Base-by-base conservation (phyloP, 805 yeast species). In the Tetrapisispora namnaoensis region DNA sequence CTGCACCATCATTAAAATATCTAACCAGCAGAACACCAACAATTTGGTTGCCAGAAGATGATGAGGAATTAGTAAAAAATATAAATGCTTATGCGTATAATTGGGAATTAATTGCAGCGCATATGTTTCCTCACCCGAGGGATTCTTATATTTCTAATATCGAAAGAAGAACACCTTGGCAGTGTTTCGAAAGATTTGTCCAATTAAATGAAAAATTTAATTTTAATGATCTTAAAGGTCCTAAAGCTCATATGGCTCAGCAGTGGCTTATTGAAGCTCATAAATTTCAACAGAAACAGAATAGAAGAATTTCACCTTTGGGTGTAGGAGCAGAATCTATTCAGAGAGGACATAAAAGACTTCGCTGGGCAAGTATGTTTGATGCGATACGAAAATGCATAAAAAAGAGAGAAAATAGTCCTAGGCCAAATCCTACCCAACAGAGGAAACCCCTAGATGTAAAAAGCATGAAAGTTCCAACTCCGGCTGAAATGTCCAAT, bases 81-180 rank as follows among this genome's bases (percentile, higher is more conserved):
- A 95, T 87, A 35, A 86, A 88, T 24, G 89, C 89, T 53, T 90
- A 81, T 62, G 80, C 86, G 9, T 89, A 87, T 70, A 93, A 93
- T 62, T 93, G 99, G 99, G 89, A 83, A 52, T 76, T 90, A 45
- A 87, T 93, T 21, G 80, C 96, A 2, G 85, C 90, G 7, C 86
- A 85, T 60, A 70, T 93, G 63, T 76, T 84, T 42, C 75, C 82
- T 2, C 72, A 76, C 45, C 77, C 88, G 2, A 77, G 87, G 0
- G 74, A 79, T 54, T 78, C 83, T 14, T 89, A 87, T 63, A 77
- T 81, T 37, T 85, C 98, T 0, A 89, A 87, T 59, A 87, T 89
- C 49, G 98, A 93, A 65, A 78, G 97, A 59, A 77, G 99, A 59
- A 93, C 98, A 0, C 95, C 99, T 0, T 93, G 99, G 99, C 98